A percentile compares a stretch with the other conserved stretches of the same genome.
phyloP scores from a whole-genome alignment of 2,329 filamentous ascomycete species.

The Zymoseptoria pseudotritici region DNA sequence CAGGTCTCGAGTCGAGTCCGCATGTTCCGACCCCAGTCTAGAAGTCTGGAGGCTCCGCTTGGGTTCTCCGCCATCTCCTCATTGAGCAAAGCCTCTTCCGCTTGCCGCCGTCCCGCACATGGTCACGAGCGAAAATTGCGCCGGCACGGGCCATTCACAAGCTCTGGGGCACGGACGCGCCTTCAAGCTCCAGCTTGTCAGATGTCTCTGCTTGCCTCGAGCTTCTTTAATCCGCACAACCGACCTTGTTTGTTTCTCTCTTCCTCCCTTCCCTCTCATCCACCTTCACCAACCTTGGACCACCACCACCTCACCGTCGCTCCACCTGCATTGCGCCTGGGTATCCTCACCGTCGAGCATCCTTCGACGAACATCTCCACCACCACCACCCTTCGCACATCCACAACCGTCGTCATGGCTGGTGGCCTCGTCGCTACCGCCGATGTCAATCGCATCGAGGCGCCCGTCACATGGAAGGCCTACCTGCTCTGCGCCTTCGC shows the following conservation, averaged over 20 bases:
- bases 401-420: neutral
- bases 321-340: neutral
- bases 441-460: slow-evolving; percentile 48
- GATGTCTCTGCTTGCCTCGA: neutral
- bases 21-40: neutral
- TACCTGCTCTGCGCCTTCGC: slow-evolving; percentile 39
- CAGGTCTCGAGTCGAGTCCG: neutral
- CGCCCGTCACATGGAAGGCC: slow-evolving; percentile 41
- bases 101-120: too few relatives aligned
- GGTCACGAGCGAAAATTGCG: neutral
- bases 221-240: neutral
- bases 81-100: neutral
- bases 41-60: neutral
- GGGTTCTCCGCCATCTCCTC: neutral
- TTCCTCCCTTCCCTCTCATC: neutral
- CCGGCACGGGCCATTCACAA: neutral
- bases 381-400: neutral
- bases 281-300: neutral
- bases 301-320: neutral
- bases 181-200: neutral
- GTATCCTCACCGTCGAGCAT: neutral
- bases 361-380: neutral
- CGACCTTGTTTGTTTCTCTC: neutral
- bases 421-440: slow-evolving; percentile 34
- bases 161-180: neutral